These are phyloP conservation scores for Blastomyces emzantsi DNA, from an alignment of 2,329 filamentous ascomycete genomes.

Conservation along the genomic window DNA sequence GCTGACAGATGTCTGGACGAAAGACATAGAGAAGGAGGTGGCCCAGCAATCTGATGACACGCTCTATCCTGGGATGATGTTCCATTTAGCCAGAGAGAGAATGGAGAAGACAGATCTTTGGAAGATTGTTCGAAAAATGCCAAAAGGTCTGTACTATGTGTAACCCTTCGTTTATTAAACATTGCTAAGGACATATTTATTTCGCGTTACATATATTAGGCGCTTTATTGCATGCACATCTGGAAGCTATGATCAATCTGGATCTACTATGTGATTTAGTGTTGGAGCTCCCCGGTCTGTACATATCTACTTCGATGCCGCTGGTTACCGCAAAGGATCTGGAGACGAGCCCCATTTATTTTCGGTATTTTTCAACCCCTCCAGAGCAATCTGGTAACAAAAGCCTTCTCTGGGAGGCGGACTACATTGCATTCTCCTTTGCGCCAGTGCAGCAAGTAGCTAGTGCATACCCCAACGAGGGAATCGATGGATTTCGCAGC, in stretches of 20 bases:
- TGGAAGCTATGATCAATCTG: conserved; percentile 85
- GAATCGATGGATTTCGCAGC: conserved; percentile 59
- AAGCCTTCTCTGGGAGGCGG: conserved; percentile 52
- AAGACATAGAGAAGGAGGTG: conserved; percentile 58
- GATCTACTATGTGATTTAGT: conserved; percentile 67
- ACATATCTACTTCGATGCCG: conserved; percentile 53
- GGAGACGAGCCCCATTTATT: conserved; percentile 49
- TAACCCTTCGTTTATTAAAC: neutral
- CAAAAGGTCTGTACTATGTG: conserved; percentile 51
- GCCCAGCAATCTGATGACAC: conserved; percentile 42
- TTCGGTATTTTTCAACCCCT: conserved; percentile 47
- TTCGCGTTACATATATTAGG: conserved; percentile 26
- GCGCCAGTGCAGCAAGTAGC: conserved; percentile 56
- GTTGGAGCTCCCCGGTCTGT: conserved; percentile 62
- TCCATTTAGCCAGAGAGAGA: conserved; percentile 67
- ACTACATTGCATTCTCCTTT: conserved; percentile 52
- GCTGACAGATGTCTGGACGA: conserved; percentile 65
- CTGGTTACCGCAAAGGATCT: conserved; percentile 49
- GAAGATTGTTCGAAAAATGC: conserved; percentile 76
- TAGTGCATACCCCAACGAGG: conserved; percentile 63
- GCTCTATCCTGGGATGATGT: conserved; percentile 88
- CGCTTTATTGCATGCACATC: conserved; percentile 68
- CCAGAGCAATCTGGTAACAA: conserved; percentile 31
- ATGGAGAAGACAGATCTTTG: conserved; percentile 81
- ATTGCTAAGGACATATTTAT: neutral